Conservation (phyloP, 768 basidiomycete genomes). For the Boletellus ananas region DNA sequence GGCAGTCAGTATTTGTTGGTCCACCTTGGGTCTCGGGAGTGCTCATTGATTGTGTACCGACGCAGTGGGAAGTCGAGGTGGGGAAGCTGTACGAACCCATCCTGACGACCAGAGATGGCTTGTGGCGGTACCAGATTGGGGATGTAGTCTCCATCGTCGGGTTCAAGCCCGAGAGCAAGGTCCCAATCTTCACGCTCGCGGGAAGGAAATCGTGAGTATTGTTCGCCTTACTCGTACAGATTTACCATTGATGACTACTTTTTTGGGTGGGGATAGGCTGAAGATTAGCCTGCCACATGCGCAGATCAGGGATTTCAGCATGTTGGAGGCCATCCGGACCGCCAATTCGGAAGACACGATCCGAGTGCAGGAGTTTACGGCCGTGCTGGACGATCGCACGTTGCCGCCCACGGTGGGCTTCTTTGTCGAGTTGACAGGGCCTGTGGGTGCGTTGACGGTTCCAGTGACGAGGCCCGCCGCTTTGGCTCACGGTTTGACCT, state of each 20-base stretch:
- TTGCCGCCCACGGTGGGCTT: slow-evolving; percentile 8
- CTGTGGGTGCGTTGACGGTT: slow-evolving; percentile 6
- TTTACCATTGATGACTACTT: neutral
- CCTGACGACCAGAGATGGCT: slow-evolving; percentile 18
- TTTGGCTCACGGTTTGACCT: neutral
- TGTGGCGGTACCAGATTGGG: slow-evolving; percentile 22
- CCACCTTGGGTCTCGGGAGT: neutral
- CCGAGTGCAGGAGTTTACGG: slow-evolving; percentile 14
- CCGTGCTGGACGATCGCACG: slow-evolving; percentile 12
- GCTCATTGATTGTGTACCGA: neutral
- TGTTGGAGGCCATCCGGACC: slow-evolving; percentile 1
- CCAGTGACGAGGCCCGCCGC: neutral
- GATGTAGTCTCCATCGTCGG: slow-evolving; percentile 18
- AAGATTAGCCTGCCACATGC: slow-evolving; percentile 5
- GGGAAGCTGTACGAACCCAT: slow-evolving; percentile 19
- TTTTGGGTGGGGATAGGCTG: neutral
- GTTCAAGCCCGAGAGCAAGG: slow-evolving; percentile 4
- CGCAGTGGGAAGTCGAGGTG: slow-evolving; percentile 18
- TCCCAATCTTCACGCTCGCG: slow-evolving; percentile 10
- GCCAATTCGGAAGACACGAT: slow-evolving; percentile 1
- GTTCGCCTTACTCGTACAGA: no score
- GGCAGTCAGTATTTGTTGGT: slow-evolving; percentile 7
- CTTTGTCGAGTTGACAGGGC: slow-evolving; percentile 11
- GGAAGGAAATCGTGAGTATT: slow-evolving; percentile 20
- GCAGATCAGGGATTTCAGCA: slow-evolving; percentile 8